Conservation (phyloP, 2,329 filamentous ascomycete genomes). For the Botrytis paeoniae region DNA sequence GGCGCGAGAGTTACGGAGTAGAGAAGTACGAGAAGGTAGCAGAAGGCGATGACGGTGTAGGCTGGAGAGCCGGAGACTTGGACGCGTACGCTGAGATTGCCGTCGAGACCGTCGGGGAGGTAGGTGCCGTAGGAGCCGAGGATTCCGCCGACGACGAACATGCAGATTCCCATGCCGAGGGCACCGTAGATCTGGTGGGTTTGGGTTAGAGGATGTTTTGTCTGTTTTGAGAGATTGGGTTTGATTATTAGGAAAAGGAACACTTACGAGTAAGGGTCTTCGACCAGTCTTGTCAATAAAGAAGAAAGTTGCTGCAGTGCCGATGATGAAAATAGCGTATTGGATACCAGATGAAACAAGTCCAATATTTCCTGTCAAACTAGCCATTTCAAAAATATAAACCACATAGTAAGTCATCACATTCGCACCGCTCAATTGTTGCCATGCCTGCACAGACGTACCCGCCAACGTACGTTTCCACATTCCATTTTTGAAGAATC, state of each 20-base stretch:
- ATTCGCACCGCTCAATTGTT: constrained; percentile 31
- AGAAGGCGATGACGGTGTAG: constrained; percentile 63
- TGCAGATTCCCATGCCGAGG: constrained; percentile 43
- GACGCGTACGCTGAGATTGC: constrained; percentile 52
- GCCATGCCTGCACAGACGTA: constrained; percentile 26
- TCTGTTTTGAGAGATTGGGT: background rate
- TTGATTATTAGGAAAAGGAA: background rate
- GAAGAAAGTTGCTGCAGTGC: constrained; percentile 28
- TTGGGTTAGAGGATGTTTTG: constrained; percentile 26
- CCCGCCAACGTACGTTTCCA: constrained; percentile 47
- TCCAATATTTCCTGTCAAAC: constrained; percentile 38
- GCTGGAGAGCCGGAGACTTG: constrained; percentile 51
- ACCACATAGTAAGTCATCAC: constrained; percentile 41
- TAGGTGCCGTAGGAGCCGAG: constrained; percentile 42
- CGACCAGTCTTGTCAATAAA: constrained; percentile 31
- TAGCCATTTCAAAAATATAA: constrained; percentile 42
- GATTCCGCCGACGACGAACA: constrained; percentile 47
- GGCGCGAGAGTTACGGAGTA: constrained; percentile 63
- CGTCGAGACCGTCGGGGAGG: constrained; percentile 45
- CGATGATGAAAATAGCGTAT: constrained; percentile 32
- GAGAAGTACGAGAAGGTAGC: constrained; percentile 60
- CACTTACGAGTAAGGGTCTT: constrained; percentile 14
- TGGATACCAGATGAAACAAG: constrained; percentile 34
- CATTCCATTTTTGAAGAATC: constrained; percentile 51
- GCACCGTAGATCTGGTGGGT: constrained; percentile 40